Conservation (phyloP, 2,329 filamentous ascomycete species). For the Mollisiaceae sp. region DNA sequence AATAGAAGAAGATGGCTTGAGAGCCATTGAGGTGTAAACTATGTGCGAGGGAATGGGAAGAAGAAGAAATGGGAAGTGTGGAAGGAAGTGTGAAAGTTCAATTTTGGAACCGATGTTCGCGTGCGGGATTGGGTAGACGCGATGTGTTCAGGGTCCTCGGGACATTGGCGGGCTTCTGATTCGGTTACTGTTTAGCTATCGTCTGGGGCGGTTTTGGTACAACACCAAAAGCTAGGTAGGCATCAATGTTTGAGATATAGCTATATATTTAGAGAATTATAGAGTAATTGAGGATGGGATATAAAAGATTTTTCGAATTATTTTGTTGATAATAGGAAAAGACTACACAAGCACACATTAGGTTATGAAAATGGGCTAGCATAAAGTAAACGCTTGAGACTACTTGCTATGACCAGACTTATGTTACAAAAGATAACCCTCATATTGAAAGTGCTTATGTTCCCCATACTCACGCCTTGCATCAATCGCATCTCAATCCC, state of each 20-base stretch:
- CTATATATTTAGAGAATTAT: background rate
- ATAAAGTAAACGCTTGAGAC: background rate
- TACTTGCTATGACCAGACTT: conserved; percentile 17
- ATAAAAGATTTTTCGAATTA: background rate
- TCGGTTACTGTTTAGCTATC: background rate
- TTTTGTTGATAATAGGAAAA: too few relatives aligned
- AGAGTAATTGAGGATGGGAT: background rate
- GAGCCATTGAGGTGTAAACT: background rate
- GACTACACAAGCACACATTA: background rate
- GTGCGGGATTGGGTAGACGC: conserved; percentile 13
- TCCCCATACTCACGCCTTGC: background rate
- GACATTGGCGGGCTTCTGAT: conserved; percentile 14
- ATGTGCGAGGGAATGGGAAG: background rate
- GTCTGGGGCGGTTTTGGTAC: background rate
- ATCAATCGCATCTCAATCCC: background rate
- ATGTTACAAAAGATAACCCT: conserved; percentile 24
- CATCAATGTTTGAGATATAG: background rate
- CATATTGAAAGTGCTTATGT: conserved; percentile 8
- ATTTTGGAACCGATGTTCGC: background rate
- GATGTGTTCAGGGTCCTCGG: conserved; percentile 16
- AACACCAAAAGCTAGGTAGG: background rate
- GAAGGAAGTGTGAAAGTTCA: background rate
- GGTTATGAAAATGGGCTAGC: background rate
- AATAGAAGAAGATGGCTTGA: background rate
- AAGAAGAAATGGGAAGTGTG: background rate